Percentiles rank a stretch among this genome's conserved stretches.
phyloP scores from a whole-genome alignment of 148 eudicot genomes.

The Mesembryanthemum crystallinum region DNA sequence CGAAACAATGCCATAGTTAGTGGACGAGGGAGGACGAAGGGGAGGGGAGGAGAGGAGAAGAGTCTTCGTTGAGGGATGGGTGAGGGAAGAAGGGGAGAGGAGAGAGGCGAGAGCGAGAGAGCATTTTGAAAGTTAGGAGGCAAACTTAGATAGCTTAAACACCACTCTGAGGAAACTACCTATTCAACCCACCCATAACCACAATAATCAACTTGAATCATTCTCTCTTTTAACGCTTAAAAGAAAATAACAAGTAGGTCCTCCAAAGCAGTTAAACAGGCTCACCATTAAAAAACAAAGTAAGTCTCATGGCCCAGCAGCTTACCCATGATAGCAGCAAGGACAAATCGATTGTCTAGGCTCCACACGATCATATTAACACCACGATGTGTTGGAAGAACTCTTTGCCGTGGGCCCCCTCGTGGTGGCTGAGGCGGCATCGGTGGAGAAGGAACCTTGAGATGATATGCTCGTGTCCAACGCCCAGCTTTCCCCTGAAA shows the following conservation, averaged over 20 bases:
- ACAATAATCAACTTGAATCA: neutral
- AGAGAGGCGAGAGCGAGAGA: too few species aligned
- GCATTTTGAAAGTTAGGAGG: too few species aligned
- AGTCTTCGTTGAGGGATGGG: too few species aligned
- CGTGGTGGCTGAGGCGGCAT: conserved; percentile 82
- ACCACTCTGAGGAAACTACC: too few species aligned
- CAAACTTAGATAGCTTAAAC: too few species aligned
- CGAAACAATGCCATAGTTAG: too few species aligned
- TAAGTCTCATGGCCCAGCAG: conserved; percentile 12
- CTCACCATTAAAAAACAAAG: neutral
- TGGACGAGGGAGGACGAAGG: too few species aligned
- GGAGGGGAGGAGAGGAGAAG: too few species aligned
- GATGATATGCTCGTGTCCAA: conserved; percentile 87
- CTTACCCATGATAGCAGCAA: conserved; percentile 97
- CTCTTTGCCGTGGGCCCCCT: conserved; percentile 94
- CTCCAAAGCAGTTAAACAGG: neutral
- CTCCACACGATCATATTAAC: conserved; percentile 98
- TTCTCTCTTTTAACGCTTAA: neutral
- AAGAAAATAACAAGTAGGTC: neutral
- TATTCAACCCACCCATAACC: neutral
- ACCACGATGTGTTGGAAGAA: conserved; percentile 88
- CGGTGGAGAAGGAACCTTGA: conserved; percentile 96
- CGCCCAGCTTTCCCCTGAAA: conserved; percentile 75
- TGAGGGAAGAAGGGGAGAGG: too few species aligned
- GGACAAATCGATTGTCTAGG: conserved; percentile 93